Base-by-base conservation (phyloP, 305 asterid genomes). In the Salvia sclarea region DNA sequence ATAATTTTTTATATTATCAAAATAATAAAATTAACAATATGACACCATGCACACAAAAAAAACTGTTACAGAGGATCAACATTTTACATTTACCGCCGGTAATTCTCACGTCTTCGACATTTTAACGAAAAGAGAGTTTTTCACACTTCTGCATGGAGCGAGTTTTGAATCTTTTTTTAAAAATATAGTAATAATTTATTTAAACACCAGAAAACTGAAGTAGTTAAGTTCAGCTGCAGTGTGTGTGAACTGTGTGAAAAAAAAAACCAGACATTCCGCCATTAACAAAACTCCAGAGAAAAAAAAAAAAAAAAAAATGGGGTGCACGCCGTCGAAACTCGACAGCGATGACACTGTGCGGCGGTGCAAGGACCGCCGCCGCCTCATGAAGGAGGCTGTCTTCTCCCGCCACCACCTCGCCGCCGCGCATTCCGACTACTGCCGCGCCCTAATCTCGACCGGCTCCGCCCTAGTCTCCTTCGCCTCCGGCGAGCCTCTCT, bases 281-380 rank as follows among this genome's bases (percentile, higher is more conserved):
- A n/a, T n/a, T n/a, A n/a, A n/a, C n/a, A 5, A 8, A 21, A 17
- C 28, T 11, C 9, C 5, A 1, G 22, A 37, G 35, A 45, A 41
- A 6, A 56, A 17, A 38, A 16, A 31, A 22, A 2, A 11, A 12
- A 38, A 25, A 57, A 25, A 4, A 50, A 94, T 91, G 97, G 98
- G 98, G 9, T 94, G 98, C 73, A 47, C 90, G 66, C 86, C 82
- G 35, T 94, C 99, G 35, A 94, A 94, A 81, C 90, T 91, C 47
- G 96, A 91, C 25, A 87, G 81, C 68, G 90, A 89, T 61, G 97
- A 94, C 61, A 89, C 96, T 0, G 96, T 94, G 21, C 86, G 85
- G 69, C 86, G 96, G 71, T 94, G 97, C 88, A 94, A 80, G 89
- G 96, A 91, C 44, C 96, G 98, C n/a, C 91, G 96, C 79, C 91